A percentile compares a stretch with the other conserved stretches of the same genome.
Conservation (phyloP, 345 rosid genomes). For the Ceriops decandra region DNA sequence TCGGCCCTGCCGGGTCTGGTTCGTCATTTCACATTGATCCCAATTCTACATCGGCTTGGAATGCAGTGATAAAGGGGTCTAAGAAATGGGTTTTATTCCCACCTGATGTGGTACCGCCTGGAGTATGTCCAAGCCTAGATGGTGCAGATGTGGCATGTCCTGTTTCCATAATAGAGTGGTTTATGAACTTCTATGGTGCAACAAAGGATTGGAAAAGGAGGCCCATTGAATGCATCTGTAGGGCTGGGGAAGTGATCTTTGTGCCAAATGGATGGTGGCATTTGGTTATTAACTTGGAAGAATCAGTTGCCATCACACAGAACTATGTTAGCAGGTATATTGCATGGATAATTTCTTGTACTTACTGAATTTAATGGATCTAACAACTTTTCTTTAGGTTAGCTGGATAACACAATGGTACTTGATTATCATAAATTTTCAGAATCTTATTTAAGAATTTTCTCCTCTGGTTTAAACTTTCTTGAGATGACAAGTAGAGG, state of each 20-base stretch:
- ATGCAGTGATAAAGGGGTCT: constrained; percentile 85
- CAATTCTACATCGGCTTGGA: constrained; percentile 98
- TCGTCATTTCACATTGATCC: constrained; percentile 99
- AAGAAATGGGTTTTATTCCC: constrained; percentile 97
- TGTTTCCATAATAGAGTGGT: constrained; percentile 94
- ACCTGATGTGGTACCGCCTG: constrained; percentile 89
- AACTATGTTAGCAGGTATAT: constrained; percentile 87
- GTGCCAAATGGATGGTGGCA: constrained; percentile 99
- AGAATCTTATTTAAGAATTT: background rate
- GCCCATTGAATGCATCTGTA: constrained; percentile 88
- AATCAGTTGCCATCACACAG: constrained; percentile 90
- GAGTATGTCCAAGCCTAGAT: constrained; percentile 93
- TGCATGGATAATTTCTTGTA: background rate
- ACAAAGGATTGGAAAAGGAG: constrained; percentile 68
- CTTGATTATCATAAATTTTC: too few species aligned
- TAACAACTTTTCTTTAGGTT: background rate
- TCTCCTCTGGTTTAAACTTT: background rate
- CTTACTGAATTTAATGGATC: too few species aligned
- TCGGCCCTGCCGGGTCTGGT: constrained; percentile 94
- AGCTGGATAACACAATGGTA: too few species aligned
- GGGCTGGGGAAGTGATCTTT: constrained; percentile 91
- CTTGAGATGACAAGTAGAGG: background rate
- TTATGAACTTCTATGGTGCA: constrained; percentile 91
- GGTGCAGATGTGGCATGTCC: constrained; percentile 99
- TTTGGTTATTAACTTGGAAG: constrained; percentile 90